These are phyloP conservation scores for Sordariomycetes sp. DNA, from an alignment of 2,329 filamentous ascomycete genomes.

Conservation along the genomic window DNA sequence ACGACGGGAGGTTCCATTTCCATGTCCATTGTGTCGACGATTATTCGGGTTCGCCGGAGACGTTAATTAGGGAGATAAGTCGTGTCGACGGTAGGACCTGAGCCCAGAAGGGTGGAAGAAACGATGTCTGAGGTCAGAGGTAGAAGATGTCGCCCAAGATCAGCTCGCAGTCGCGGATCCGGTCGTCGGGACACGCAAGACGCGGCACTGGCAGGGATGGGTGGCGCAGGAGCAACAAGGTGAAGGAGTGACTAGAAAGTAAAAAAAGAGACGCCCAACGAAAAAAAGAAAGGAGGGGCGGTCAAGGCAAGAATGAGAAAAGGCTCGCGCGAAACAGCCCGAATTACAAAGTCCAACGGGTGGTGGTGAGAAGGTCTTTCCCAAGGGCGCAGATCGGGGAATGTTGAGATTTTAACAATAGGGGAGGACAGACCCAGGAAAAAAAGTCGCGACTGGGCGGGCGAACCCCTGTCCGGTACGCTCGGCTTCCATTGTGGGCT, in stretches of 20 bases:
- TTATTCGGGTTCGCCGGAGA: not conserved
- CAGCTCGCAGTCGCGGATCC: not conserved
- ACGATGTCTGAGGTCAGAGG: not conserved
- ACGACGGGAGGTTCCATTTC: not conserved
- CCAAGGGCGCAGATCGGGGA: not conserved
- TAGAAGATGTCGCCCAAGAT: not conserved
- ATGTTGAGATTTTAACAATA: slow-evolving; percentile 1
- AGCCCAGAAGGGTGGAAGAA: not conserved
- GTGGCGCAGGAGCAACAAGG: not conserved
- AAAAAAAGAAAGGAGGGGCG: slow-evolving; percentile 4
- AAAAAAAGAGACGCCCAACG: not conserved
- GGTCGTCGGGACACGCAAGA: not conserved
- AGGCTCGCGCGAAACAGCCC: not conserved
- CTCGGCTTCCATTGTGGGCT: not conserved
- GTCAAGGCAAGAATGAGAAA: slow-evolving; percentile 1
- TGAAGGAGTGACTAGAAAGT: slow-evolving; percentile 4
- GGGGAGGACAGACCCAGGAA: slow-evolving; percentile 4
- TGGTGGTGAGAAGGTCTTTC: not conserved
- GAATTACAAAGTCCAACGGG: not conserved
- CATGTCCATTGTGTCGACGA: not conserved
- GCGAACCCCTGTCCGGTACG: not conserved
- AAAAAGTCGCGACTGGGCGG: not conserved
- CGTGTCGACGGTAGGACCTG: not conserved
- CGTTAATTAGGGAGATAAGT: not conserved
- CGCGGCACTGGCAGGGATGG: not conserved